Percentiles rank a stretch among this genome's conserved stretches.
Evolutionary conservation across 2,329 filamentous ascomycete genomes (phyloP).

Genomic region (Nannizziopsis arthrosporioides): DNA sequence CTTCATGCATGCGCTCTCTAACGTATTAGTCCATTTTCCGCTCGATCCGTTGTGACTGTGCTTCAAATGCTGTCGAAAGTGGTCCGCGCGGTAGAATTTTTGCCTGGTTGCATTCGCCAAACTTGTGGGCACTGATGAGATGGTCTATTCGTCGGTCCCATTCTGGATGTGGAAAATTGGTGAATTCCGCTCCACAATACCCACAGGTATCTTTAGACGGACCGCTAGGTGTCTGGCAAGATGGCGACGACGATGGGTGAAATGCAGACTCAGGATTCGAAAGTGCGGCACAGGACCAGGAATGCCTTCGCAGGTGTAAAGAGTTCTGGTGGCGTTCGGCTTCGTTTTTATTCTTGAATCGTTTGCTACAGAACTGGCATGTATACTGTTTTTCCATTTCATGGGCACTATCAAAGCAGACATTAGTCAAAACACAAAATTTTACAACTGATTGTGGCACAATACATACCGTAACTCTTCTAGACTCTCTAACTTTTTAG

Average conservation of each 20-base stretch:
- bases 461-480: conserved; percentile 66
- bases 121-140: conserved; percentile 86
- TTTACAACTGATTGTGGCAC: neutral
- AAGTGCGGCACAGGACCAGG: conserved; percentile 91
- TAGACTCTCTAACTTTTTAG: conserved; percentile 80
- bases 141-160: conserved; percentile 82
- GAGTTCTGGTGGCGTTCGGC: conserved; percentile 94
- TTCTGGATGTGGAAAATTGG: conserved; percentile 60
- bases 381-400: conserved; percentile 95
- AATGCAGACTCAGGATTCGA: conserved; percentile 67
- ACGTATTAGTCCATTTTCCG: conserved; percentile 97
- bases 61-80: conserved; percentile 96
- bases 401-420: conserved; percentile 37
- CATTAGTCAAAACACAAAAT: neutral
- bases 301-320: conserved; percentile 79
- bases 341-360: conserved; percentile 99
- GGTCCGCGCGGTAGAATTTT: conserved; percentile 94
- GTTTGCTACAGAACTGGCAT: conserved; percentile 81
- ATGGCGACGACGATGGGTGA: conserved; percentile 56
- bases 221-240: conserved; percentile 25
- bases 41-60: conserved; percentile 93
- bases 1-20: conserved; percentile 94
- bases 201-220: conserved; percentile 62
- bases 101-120: conserved; percentile 96
- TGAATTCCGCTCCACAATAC: conserved; percentile 89